Base-by-base conservation (phyloP, 2,329 filamentous ascomycete species). In the Botrytis byssoidea region DNA sequence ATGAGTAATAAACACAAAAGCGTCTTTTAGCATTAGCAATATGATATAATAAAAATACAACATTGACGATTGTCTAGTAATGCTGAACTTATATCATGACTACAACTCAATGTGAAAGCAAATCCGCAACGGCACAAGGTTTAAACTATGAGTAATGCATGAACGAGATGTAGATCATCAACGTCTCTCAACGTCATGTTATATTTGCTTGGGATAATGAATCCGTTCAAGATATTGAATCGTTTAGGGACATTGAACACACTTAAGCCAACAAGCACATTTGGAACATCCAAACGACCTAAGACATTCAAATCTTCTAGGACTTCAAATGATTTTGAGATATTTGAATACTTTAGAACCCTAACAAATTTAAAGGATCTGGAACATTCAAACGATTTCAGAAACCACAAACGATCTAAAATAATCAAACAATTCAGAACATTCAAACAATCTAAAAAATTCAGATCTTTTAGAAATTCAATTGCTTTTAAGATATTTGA, bases 1-100 rank as follows among this genome's bases (percentile, higher is more conserved):
- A 51, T 76, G 40, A 74, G 42, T 42, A 57, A 25, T 29, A 35
- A 57, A 35, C 18, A 32, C 32, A 72, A 72, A 60, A 68, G 25
- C 20, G 32, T 63, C 7, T 25, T 48, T 60, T 72, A 51, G 25
- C 51, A 57, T 18, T 57, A 29, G 9, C 22, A 48, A 48, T 35
- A 55, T 67, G 29, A 32, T 6, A 9, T 9, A 32, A 25, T 29
- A 46, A 46, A 72, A 57, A 42, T 42, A 48, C 4, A 67, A 60
- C 40, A 48, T 3, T 40, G 55, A 32, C 22, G n/a, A 42, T 57
- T 42, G 25, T 18, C 37, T n/a, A 68, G 40, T 10, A 68, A 42
- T 29, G 46, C 35, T 32, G 4, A 22, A 57, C 35, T 29, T 32
- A 3, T 37, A 44, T 69, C 6, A n/a, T 42, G 18, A 4, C 48